Conservation (phyloP, 345 rosid species). For the Odontarrhena argentea region DNA sequence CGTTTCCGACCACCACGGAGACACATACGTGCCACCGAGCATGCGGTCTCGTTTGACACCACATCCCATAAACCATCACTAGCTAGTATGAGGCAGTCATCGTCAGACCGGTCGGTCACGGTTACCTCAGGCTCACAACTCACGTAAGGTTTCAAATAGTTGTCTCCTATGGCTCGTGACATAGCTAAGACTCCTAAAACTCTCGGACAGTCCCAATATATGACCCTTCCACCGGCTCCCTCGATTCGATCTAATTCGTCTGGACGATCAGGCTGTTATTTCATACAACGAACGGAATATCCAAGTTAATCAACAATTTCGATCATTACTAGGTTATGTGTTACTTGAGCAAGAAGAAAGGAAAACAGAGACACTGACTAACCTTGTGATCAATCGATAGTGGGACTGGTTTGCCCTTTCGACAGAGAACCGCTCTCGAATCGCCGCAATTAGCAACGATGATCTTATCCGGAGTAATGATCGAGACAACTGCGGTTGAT, state of each 20-base stretch:
- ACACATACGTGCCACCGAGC: conserved; percentile 74
- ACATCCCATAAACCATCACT: conserved; percentile 95
- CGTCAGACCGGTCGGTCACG: conserved; percentile 55
- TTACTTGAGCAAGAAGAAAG: neutral
- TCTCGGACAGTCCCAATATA: conserved; percentile 83
- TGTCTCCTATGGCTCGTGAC: conserved; percentile 92
- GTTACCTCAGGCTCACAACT: conserved; percentile 78
- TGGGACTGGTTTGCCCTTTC: conserved; percentile 66
- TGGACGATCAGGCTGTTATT: conserved; percentile 78
- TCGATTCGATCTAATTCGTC: conserved; percentile 78
- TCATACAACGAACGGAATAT: conserved; percentile 1
- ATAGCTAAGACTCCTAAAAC: conserved; percentile 78
- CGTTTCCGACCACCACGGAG: conserved; percentile 37
- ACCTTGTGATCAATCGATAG: conserved; percentile 88
- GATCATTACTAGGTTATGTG: neutral
- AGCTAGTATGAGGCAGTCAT: conserved; percentile 77
- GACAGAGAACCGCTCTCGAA: conserved; percentile 81
- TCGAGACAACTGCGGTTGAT: conserved; percentile 79
- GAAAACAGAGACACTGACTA: neutral
- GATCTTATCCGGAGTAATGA: conserved; percentile 63
- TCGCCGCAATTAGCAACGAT: conserved; percentile 87
- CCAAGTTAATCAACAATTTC: neutral
- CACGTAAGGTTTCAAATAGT: conserved; percentile 84
- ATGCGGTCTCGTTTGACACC: conserved; percentile 80
- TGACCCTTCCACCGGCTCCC: conserved; percentile 76